Conservation (phyloP, 192 early-diverging fungal species). For the Mortierella alpina region DNA sequence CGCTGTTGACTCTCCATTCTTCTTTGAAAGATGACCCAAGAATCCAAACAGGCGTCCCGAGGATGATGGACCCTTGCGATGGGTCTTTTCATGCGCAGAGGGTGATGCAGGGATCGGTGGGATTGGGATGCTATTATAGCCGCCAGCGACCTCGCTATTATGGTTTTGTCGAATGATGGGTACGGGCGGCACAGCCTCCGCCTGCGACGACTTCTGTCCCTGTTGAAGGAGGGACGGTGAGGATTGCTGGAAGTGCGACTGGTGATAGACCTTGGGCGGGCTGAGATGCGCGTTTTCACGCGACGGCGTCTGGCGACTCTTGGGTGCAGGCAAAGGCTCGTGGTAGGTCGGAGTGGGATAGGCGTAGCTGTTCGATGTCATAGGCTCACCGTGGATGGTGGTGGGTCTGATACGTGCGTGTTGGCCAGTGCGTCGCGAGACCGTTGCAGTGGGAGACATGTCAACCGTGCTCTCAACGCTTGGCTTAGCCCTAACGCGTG, state of each 20-base stretch:
- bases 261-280: conserved; percentile 32
- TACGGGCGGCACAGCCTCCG: conserved; percentile 33
- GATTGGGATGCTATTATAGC: conserved; percentile 4
- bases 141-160: not conserved
- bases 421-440: conserved; percentile 37
- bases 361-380: conserved; percentile 29
- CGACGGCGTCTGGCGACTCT: conserved; percentile 22
- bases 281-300: conserved; percentile 27
- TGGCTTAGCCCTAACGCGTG: conserved; percentile 9
- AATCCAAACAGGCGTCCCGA: conserved; percentile 49
- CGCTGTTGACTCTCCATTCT: conserved; percentile 35
- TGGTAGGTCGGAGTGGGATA: conserved; percentile 27
- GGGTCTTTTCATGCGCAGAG: conserved; percentile 11
- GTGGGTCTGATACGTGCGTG: conserved; percentile 42
- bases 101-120: conserved; percentile 23
- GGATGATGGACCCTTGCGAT: conserved; percentile 39
- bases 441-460: conserved; percentile 37
- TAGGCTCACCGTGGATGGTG: conserved; percentile 51
- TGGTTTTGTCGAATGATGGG: conserved; percentile 18
- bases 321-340: conserved; percentile 32
- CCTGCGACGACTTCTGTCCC: conserved; percentile 1
- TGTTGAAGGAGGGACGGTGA: conserved; percentile 34
- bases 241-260: conserved; percentile 42
- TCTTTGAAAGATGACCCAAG: conserved; percentile 49
- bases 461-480: conserved; percentile 35